Percentiles rank a stretch among this genome's conserved stretches.
Evolutionary conservation across 306 rosid species (phyloP).

Genomic region (Pyrus pyrifolia): DNA sequence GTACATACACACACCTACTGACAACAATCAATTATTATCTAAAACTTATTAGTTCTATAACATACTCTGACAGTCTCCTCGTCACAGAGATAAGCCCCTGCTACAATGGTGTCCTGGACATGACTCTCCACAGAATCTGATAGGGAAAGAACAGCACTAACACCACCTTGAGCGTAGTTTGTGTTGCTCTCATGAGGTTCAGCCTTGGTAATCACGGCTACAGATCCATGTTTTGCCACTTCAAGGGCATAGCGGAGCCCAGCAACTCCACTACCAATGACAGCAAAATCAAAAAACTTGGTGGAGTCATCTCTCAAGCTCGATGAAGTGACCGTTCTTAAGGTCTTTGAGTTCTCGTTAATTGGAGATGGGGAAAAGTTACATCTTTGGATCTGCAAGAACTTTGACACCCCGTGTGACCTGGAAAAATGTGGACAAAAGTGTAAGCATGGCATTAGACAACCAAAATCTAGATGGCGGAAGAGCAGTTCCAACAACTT

Average conservation of each 20-base stretch:
- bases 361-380: slow-evolving; percentile 26
- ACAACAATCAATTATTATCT: not conserved
- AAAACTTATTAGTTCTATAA: slow-evolving; percentile 7
- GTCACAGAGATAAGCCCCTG: slow-evolving; percentile 90
- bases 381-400: slow-evolving; percentile 35
- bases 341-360: slow-evolving; percentile 29
- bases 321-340: slow-evolving; percentile 38
- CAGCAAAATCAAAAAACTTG: slow-evolving; percentile 67
- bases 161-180: slow-evolving; percentile 98
- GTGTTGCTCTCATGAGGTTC: slow-evolving; percentile 98
- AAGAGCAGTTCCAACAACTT: not conserved
- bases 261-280: slow-evolving; percentile 92
- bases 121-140: slow-evolving; percentile 95
- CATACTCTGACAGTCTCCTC: slow-evolving; percentile 91
- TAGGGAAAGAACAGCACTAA: slow-evolving; percentile 87
- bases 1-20: not conserved
- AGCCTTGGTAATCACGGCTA: slow-evolving; percentile 91
- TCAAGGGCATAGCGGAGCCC: slow-evolving; percentile 94
- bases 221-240: slow-evolving; percentile 83
- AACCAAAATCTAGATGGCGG: not conserved
- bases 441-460: not conserved
- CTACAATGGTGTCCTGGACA: slow-evolving; percentile 86
- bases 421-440: slow-evolving; percentile 32
- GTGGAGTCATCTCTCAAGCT: slow-evolving; percentile 50
- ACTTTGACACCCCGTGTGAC: slow-evolving; percentile 49